Conservation (phyloP, 805 yeast genomes). For the Lachancea nothofagi region DNA sequence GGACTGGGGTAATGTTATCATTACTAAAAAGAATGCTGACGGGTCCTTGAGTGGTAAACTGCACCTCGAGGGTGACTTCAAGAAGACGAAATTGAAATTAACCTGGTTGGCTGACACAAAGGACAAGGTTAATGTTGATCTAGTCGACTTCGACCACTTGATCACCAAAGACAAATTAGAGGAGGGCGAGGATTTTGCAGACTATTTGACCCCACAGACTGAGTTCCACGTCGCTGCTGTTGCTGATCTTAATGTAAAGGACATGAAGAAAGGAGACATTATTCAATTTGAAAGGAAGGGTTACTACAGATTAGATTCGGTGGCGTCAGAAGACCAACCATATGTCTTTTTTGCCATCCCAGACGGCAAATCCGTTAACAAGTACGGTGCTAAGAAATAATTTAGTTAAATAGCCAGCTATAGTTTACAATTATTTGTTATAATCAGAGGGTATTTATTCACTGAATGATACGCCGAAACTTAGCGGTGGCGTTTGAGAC, state of each 20-base stretch:
- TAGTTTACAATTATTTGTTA: background rate
- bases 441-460: background rate
- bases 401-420: constrained; percentile 4
- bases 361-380: constrained; percentile 82
- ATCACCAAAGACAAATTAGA: constrained; percentile 92
- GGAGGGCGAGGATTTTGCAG: constrained; percentile 90
- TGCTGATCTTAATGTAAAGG: constrained; percentile 74
- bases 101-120: constrained; percentile 89
- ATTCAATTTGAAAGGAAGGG: constrained; percentile 98
- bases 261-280: constrained; percentile 77
- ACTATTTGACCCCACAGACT: constrained; percentile 81
- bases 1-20: constrained; percentile 97
- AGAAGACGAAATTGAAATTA: constrained; percentile 88
- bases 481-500: constrained; percentile 8
- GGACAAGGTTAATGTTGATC: constrained; percentile 65
- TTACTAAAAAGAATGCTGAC: constrained; percentile 62
- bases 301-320: constrained; percentile 74
- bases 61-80: constrained; percentile 93
- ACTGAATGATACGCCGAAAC: constrained; percentile 1
- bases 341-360: constrained; percentile 89
- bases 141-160: constrained; percentile 90
- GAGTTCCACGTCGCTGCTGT: constrained; percentile 73
- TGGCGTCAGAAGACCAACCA: constrained; percentile 50
- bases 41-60: constrained; percentile 70
- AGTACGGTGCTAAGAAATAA: constrained; percentile 63